Base-by-base conservation (phyloP, 2,329 filamentous ascomycete genomes). In the Aspergillus texensis region DNA sequence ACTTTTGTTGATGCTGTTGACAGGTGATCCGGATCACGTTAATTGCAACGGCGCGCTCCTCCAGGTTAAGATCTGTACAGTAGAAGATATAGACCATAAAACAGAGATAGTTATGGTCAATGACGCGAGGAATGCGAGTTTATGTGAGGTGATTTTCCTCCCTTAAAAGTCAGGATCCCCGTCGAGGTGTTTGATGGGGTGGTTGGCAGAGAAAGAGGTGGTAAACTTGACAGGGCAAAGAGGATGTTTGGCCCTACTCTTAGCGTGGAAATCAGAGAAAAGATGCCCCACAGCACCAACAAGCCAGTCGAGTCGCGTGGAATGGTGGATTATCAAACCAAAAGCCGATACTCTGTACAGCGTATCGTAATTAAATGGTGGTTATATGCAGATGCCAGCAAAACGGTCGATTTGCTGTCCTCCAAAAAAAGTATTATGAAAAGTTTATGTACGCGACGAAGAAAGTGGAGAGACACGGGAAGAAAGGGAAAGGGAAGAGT, bases 171-270 rank as follows among this genome's bases (percentile, higher is more conserved):
- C 41, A 36, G 61, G 39, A 56, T 45, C 39, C 58, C 60, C 41
- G 53, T 66, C 32, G 52, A 62, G 64, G 61, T 67, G 64, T 36
- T 55, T 68, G 63, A 61, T 58, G 67, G 39, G 61, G 62, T 57
- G 58, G 65, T 60, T 64, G 66, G 43, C 65, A 66, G 64, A 65
- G 64, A 71, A 71, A 69, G 70, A 72, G 71, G 72, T 72, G 67
- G 71, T 71, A 61, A 74, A 74, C 65, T 74, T 71, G 71, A 75
- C 72, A 75, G 73, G 71, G 75, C 74, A 75, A 62, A 75, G 75
- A 71, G 66, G 72, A 76, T 79, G 75, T 79, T 78, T 79, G 77
- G 77, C 75, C 74, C 74, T 77, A 75, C 63, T 71, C 68, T 72
- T 79, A 78, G 77, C 77, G 77, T 73, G 75, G 72, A 77, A 76